Base-by-base conservation (phyloP, 108 stramenopile genomes). In the Skeletonema potamos region DNA sequence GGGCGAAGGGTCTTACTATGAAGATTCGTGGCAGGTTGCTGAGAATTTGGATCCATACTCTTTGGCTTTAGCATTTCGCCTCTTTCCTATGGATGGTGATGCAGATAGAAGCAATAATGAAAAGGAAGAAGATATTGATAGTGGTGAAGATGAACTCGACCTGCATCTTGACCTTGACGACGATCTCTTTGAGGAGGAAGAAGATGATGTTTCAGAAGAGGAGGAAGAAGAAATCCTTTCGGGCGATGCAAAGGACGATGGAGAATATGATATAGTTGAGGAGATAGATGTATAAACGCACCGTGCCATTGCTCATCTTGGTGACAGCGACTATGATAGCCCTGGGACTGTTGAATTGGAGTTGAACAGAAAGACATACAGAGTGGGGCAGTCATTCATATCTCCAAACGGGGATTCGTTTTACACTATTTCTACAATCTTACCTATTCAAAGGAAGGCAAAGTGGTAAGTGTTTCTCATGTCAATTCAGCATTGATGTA, bases 371-470 rank as follows among this genome's bases (percentile, higher is more conserved):
- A 58, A 58, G 34, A 64, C 55, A 29, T 77, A 60, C 58, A 58
- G 77, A 11, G 77, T 78, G 18, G 77, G 77, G 2, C 77, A 78
- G 62, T 71, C 65, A 6, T 78, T 57, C 65, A 65, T 54, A 22
- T 32, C 30, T 18, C 18, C 54, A 2, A 43, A 65, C 20, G 64
- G 44, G 11, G 37, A 54, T 15, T 43, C n/a, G 17, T 44, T 66
- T 15, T 71, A 71, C 69, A 71, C 77, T 10, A 78, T 78, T 13
- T 71, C 77, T 15, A 59, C 60, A 48, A 78, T 78, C 9, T 44
- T 60, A 2, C 77, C 77, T 0, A 54, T 28, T 0, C 33, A 32
- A 2, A 13, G 58, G 4, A 51, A 71, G 48, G 77, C 70, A 18
- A 66, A 28, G 30, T 78, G 48, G 48, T 51, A 24, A 51, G 48